phyloP scores from a whole-genome alignment of 2,329 filamentous ascomycete species.

The Exophiala oligosperma region DNA sequence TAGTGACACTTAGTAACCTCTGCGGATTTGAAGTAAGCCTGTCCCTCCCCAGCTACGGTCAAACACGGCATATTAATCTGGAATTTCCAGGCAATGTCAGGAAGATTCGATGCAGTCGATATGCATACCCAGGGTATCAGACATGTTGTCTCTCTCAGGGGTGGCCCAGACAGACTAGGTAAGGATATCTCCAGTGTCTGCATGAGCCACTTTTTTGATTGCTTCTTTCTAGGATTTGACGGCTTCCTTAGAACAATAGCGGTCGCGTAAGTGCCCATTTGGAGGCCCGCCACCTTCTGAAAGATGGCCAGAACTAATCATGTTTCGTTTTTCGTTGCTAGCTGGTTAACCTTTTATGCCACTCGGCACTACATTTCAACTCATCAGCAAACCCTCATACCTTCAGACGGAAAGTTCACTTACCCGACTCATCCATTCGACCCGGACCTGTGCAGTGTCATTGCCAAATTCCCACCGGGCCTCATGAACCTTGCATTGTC shows the following conservation, averaged over 20 bases:
- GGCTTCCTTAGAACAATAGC: slow-evolving; percentile 14
- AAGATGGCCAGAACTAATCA: slow-evolving; percentile 11
- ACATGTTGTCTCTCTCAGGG: slow-evolving; percentile 12
- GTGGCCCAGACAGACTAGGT: slow-evolving; percentile 12
- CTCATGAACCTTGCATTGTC: slow-evolving; percentile 16
- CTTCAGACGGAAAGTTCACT: slow-evolving; percentile 11
- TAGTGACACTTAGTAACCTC: slow-evolving; percentile 14
- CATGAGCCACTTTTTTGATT: no score
- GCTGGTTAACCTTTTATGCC: slow-evolving; percentile 18
- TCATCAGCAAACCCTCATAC: slow-evolving; percentile 5
- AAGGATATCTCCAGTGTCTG: background rate
- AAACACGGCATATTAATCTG: background rate
- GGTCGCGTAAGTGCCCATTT: slow-evolving; percentile 11
- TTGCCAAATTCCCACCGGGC: slow-evolving; percentile 8
- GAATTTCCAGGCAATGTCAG: slow-evolving; percentile 12
- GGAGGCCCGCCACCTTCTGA: slow-evolving; percentile 4
- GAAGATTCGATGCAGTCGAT: slow-evolving; percentile 17
- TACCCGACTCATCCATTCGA: slow-evolving; percentile 19
- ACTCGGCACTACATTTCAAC: slow-evolving; percentile 8
- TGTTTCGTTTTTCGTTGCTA: background rate
- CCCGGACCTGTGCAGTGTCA: slow-evolving; percentile 12
- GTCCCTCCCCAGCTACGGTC: background rate
- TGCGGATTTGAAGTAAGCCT: slow-evolving; percentile 14
- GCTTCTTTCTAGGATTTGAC: slow-evolving; percentile 11
- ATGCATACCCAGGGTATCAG: slow-evolving; percentile 19